Conservation (phyloP, 2,329 filamentous ascomycete species). For the Neofusicoccum sp. region DNA sequence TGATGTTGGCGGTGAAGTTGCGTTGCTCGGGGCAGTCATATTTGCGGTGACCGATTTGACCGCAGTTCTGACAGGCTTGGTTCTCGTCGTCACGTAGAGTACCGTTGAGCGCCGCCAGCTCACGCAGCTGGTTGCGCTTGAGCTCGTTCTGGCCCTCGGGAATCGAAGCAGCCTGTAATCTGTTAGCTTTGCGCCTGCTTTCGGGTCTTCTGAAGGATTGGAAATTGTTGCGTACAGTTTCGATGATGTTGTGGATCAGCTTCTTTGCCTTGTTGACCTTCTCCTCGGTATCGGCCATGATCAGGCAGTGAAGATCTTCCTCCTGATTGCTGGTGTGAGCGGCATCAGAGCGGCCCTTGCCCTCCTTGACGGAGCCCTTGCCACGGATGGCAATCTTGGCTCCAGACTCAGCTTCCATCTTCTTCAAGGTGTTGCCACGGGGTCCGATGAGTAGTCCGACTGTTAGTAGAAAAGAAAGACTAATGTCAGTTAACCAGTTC, state of each 20-base stretch:
- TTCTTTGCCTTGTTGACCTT: conserved; percentile 99
- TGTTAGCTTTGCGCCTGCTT: conserved; percentile 28
- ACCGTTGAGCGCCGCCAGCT: conserved; percentile 96
- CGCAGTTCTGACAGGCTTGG: conserved; percentile 98
- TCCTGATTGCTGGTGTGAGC: conserved; percentile 99
- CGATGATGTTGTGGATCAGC: conserved; percentile 96
- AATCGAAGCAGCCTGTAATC: conserved; percentile 83
- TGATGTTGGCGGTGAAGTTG: conserved; percentile 99
- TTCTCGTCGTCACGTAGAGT: conserved; percentile 98
- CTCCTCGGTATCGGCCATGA: conserved; percentile 99
- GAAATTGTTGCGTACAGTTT: conserved; percentile 70
- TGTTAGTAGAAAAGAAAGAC: conserved; percentile 76
- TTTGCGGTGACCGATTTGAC: conserved; percentile 97
- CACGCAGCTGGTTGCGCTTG: conserved; percentile 96
- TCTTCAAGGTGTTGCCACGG: conserved; percentile 99
- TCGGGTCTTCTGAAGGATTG: neutral
- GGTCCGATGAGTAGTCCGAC: conserved; percentile 99
- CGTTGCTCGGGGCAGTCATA: conserved; percentile 97
- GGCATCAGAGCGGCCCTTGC: conserved; percentile 97
- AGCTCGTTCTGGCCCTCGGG: conserved; percentile 98
- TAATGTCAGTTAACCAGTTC: conserved; percentile 75
- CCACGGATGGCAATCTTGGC: conserved; percentile 99
- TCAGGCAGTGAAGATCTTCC: conserved; percentile 96
- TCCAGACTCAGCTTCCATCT: conserved; percentile 96
- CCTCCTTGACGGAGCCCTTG: conserved; percentile 99